Base-by-base conservation (phyloP, 73 alveolate species). In the Paraurostyla sp. region DNA sequence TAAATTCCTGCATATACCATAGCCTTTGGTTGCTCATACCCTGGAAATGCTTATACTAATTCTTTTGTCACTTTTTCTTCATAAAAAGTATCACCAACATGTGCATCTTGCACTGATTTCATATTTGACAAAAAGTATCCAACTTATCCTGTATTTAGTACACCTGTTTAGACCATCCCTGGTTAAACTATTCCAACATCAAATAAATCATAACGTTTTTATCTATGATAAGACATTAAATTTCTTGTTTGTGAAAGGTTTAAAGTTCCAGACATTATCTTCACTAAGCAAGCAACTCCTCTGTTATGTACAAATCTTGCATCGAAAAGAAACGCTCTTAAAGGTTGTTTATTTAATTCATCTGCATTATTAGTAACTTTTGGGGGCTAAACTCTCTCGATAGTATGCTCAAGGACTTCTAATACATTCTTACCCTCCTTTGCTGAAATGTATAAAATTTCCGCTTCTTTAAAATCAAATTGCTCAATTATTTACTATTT, bases 1-100 rank as follows among this genome's bases (percentile, higher is more conserved):
- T 94, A 97, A 63, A 97, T 69, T 25, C 99, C 99, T 52, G 99
- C 96, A 73, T 80, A 97, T 49, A 97, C 99, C 97, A 96, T 95
- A 20, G 96, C 92, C 63, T 92, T 91, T 3, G 98, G 97, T 27
- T 87, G 91, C 60, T 93, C 87, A 89, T 97, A 96, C 23, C 99
- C 99, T 15, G 99, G 95, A 46, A 95, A 97, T 11, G 97, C 95
- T 50, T 59, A 90, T 9, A 95, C 88, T 0, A 71, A 41, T 27
- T 71, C 88, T 65, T 89, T 78, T 18, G 89, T 86, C 32, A 27
- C 38, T 50, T 92, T 91, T 0, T 91, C 95, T 27, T 78, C 86
- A 63, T 59, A 87, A 83, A 95, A 93, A 32, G 98, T 96, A 85
- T 96, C 98, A 32, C 99, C 98, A 42, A 96, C 82, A 68, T 90